A percentile compares a stretch with the other conserved stretches of the same genome.
Conservation (phyloP, 257 asterid species). For the Primulina tabacum region DNA sequence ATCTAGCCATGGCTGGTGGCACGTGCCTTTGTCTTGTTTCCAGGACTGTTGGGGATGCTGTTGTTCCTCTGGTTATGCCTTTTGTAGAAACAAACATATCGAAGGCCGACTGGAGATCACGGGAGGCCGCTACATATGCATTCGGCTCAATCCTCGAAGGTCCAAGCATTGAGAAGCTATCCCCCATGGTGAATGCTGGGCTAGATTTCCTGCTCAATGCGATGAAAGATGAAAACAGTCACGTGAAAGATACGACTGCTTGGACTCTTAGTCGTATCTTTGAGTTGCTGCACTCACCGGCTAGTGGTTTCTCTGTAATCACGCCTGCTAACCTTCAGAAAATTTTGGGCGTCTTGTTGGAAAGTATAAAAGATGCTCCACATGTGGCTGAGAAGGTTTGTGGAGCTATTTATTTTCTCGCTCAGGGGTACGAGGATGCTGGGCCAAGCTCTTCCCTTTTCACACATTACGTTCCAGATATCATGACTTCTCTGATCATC, state of each 20-base stretch:
- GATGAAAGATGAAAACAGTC: slow-evolving; percentile 69
- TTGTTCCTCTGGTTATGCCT: slow-evolving; percentile 78
- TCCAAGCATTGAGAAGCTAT: slow-evolving; percentile 65
- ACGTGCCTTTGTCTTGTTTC: slow-evolving; percentile 80
- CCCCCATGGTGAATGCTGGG: slow-evolving; percentile 81
- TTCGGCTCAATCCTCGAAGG: slow-evolving; percentile 94
- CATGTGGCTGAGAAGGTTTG: slow-evolving; percentile 81
- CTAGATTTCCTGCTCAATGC: slow-evolving; percentile 65
- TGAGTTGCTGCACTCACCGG: slow-evolving; percentile 70
- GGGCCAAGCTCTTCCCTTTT: slow-evolving; percentile 65
- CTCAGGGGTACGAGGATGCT: slow-evolving; percentile 83
- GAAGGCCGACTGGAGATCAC: slow-evolving; percentile 72
- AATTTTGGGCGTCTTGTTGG: slow-evolving; percentile 56
- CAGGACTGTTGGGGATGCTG: slow-evolving; percentile 72
- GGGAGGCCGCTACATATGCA: slow-evolving; percentile 86
- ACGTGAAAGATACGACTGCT: slow-evolving; percentile 84
- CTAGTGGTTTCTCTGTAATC: slow-evolving; percentile 59
- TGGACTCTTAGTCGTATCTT: slow-evolving; percentile 94
- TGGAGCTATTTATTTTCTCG: slow-evolving; percentile 79
- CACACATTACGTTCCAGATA: slow-evolving; percentile 60
- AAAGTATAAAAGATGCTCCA: slow-evolving; percentile 64
- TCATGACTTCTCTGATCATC: slow-evolving; percentile 48
- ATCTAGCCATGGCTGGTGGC: slow-evolving; percentile 90
- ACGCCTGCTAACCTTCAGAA: slow-evolving; percentile 58
- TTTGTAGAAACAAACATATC: slow-evolving; percentile 65